Evolutionary conservation across 208 protist genomes (phyloP).

Genomic region (Strigomonas oncopelti): DNA sequence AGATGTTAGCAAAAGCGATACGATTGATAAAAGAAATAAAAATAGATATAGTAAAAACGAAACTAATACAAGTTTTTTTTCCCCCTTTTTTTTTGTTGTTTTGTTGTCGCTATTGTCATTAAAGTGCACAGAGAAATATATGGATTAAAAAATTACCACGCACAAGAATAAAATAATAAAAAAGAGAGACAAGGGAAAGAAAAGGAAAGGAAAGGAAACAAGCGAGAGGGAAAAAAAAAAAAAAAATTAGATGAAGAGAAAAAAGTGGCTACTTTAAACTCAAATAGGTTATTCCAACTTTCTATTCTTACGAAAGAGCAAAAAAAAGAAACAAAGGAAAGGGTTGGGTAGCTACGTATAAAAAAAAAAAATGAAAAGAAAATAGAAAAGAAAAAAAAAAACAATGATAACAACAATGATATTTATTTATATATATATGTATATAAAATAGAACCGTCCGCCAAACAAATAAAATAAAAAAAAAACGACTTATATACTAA

Average conservation of each 20-base stretch:
- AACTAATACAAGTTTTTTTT: too few relatives aligned
- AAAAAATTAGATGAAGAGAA: conserved; percentile 7
- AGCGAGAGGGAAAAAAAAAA: conserved; percentile 5
- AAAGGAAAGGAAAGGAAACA: conserved; percentile 7
- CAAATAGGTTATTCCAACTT: not conserved
- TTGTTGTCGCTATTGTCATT: not conserved
- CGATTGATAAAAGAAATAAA: not conserved
- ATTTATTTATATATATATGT: too few relatives aligned
- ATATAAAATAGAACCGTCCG: too few relatives aligned
- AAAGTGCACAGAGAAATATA: not conserved
- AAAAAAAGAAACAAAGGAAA: conserved; percentile 9
- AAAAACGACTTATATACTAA: too few relatives aligned
- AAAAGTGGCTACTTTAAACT: conserved; percentile 13
- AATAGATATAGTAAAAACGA: not conserved
- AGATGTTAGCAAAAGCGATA: not conserved
- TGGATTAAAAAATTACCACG: not conserved
- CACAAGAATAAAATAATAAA: conserved; percentile 15
- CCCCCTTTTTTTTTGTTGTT: too few relatives aligned
- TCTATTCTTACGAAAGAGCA: not conserved
- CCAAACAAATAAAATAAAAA: conserved; percentile 11
- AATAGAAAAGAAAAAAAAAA: conserved; percentile 4
- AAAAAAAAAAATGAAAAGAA: conserved; percentile 13
- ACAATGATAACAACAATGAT: not conserved
- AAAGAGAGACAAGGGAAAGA: not conserved
- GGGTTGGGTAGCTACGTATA: not conserved